Evolutionary conservation across 129 eudicot species (phyloP).

Genomic region (Mikania micrantha): DNA sequence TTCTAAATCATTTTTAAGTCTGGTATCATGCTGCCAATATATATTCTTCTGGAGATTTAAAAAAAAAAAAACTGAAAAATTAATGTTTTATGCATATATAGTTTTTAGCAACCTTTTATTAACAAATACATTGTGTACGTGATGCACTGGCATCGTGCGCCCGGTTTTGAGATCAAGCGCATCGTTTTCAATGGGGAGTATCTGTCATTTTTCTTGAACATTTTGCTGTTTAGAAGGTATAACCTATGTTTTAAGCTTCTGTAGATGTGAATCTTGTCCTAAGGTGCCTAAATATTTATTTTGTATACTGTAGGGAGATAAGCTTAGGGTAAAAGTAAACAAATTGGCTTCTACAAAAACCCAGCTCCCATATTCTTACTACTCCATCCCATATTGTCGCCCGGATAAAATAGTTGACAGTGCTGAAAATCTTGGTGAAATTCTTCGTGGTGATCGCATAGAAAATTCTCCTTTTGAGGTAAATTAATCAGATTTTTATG

Average conservation of each 20-base stretch:
- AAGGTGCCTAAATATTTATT: slow-evolving; percentile 6
- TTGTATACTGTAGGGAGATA: slow-evolving; percentile 38
- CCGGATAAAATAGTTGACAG: slow-evolving; percentile 47
- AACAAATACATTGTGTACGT: too few species aligned
- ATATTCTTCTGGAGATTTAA: too few species aligned
- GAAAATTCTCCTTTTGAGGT: slow-evolving; percentile 72
- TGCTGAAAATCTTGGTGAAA: slow-evolving; percentile 70
- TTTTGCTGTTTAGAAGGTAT: not conserved
- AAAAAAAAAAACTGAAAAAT: too few species aligned
- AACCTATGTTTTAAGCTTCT: not conserved
- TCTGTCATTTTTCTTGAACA: not conserved
- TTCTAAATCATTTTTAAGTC: too few species aligned
- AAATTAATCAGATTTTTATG: not conserved
- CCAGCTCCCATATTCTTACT: slow-evolving; percentile 70
- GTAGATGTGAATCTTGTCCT: not conserved
- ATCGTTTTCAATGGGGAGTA: not conserved
- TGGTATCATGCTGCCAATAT: too few species aligned
- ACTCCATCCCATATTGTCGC: slow-evolving; percentile 54
- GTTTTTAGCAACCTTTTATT: too few species aligned
- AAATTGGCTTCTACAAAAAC: slow-evolving; percentile 64
- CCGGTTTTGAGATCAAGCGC: too few species aligned
- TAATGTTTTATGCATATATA: too few species aligned
- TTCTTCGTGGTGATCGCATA: slow-evolving; percentile 63
- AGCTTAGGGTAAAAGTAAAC: slow-evolving; percentile 62
- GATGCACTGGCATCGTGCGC: too few species aligned